Evolutionary conservation across 2,329 filamentous ascomycete genomes (phyloP).

Genomic region (Gaeumannomyces tritici): DNA sequence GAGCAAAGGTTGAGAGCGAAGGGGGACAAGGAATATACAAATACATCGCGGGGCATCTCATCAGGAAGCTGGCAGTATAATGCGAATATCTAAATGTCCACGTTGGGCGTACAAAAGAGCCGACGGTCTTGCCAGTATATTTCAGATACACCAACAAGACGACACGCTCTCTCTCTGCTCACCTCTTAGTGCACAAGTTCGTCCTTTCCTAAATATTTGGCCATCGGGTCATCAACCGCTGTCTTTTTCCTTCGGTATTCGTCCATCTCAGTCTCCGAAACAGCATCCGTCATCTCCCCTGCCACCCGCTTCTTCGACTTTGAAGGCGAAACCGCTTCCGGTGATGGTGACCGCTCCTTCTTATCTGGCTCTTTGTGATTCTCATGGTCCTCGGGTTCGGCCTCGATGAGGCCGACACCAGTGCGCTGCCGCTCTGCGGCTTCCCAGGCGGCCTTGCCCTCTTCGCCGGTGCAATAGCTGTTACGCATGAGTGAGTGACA

Average conservation of each 20-base stretch:
- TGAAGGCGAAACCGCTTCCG: conserved; percentile 3
- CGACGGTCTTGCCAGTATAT: not conserved
- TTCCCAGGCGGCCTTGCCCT: conserved; percentile 72
- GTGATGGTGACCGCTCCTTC: conserved; percentile 3
- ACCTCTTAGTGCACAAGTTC: conserved; percentile 34
- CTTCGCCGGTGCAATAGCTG: conserved; percentile 92
- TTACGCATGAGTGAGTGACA: conserved; percentile 93
- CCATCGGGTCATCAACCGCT: conserved; percentile 78
- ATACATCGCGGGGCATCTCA: too few relatives aligned
- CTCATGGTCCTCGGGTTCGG: not conserved
- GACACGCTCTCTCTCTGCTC: not conserved
- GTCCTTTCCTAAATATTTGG: conserved; percentile 65
- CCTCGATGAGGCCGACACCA: conserved; percentile 20
- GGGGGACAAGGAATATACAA: too few relatives aligned
- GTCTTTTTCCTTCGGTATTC: conserved; percentile 69
- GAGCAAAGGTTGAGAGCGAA: too few relatives aligned
- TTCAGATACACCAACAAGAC: not conserved
- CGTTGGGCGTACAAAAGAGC: too few relatives aligned
- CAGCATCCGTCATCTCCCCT: conserved; percentile 67
- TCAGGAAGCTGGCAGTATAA: too few relatives aligned
- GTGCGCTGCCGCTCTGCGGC: conserved; percentile 56
- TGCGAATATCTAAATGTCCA: too few relatives aligned
- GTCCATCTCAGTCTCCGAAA: conserved; percentile 79
- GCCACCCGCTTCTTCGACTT: conserved; percentile 58
- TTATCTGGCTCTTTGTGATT: not conserved